Conservation (phyloP, 2,329 filamentous ascomycete genomes). For the Aspergillus calidoustus region DNA sequence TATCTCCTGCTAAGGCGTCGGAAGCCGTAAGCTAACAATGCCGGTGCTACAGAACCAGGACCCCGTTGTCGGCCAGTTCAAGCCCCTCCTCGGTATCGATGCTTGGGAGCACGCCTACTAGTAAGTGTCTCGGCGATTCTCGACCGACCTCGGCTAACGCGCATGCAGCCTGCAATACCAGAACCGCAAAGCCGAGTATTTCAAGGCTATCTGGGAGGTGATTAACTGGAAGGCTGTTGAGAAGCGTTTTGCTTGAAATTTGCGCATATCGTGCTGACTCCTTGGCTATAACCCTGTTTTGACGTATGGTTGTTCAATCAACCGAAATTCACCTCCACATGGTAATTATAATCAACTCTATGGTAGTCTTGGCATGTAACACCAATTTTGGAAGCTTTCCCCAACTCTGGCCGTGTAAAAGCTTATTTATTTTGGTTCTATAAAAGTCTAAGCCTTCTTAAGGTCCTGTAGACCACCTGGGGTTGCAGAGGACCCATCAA, state of each 20-base stretch:
- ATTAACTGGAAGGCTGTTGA: constrained; percentile 93
- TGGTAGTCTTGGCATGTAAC: not conserved
- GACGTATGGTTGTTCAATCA: constrained; percentile 3
- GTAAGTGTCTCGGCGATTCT: constrained; percentile 45
- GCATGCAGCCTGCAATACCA: constrained; percentile 76
- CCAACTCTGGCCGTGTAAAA: not conserved
- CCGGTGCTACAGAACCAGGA: constrained; percentile 70
- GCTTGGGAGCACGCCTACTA: constrained; percentile 98
- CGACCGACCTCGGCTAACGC: constrained; percentile 12
- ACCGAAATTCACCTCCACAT: not conserved
- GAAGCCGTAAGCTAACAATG: constrained; percentile 10
- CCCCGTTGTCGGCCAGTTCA: constrained; percentile 80
- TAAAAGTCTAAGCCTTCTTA: not conserved
- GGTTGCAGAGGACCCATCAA: not conserved
- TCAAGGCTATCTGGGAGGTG: constrained; percentile 90
- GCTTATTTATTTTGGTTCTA: not conserved
- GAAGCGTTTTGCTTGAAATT: constrained; percentile 66
- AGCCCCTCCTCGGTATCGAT: constrained; percentile 85
- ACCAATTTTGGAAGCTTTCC: not conserved
- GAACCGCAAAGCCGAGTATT: constrained; percentile 97
- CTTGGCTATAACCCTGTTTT: constrained; percentile 1
- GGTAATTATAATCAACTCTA: not conserved
- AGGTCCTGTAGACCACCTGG: not conserved
- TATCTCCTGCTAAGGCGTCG: not conserved
- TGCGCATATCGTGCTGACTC: not conserved